Evolutionary conservation across 2,329 filamentous ascomycete genomes (phyloP).

Genomic region (Atkinsonella hypoxylon): DNA sequence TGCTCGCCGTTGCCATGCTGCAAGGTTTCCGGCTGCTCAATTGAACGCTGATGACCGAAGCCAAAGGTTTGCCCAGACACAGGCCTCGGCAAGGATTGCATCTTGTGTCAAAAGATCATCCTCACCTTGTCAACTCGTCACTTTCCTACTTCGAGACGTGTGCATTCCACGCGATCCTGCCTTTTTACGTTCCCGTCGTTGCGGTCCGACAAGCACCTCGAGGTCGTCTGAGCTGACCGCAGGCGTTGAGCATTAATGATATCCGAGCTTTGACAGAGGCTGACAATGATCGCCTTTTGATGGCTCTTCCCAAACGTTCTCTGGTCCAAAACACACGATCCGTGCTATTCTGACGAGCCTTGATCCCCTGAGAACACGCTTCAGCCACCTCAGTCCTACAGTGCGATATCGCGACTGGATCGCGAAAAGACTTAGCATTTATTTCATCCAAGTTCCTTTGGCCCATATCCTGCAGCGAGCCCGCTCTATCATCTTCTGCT

Average conservation of each 20-base stretch:
- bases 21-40: background rate
- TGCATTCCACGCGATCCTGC: background rate
- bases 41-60: no score
- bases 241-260: background rate
- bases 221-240: background rate
- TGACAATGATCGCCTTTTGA: no score
- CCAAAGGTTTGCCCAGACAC: no score
- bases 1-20: constrained; percentile 4
- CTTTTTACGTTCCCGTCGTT: background rate
- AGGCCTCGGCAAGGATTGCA: background rate
- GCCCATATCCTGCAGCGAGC: background rate
- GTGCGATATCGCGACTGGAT: background rate
- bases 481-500: background rate
- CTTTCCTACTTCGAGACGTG: background rate
- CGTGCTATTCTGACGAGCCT: no score
- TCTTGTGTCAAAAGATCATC: background rate
- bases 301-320: no score
- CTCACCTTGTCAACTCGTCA: background rate
- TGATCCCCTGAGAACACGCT: no score
- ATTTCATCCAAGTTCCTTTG: background rate
- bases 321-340: no score
- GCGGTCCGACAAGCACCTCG: background rate
- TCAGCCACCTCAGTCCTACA: no score
- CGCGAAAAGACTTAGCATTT: background rate
- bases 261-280: no score